Conservation (phyloP, 163 green algal species). For the Botryococcus braunii region DNA sequence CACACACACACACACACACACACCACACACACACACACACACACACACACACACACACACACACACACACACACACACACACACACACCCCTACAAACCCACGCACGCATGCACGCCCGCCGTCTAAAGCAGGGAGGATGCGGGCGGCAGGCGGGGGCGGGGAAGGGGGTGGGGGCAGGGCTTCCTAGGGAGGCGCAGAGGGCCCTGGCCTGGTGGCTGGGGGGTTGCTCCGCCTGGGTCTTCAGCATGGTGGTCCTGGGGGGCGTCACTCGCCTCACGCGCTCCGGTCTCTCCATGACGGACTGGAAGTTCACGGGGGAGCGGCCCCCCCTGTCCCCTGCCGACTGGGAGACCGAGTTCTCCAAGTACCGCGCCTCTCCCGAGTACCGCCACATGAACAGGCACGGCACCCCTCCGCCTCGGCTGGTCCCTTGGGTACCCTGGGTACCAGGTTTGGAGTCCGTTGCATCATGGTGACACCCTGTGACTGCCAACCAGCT, state of each 20-base stretch:
- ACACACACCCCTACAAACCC: no score
- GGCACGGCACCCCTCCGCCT: no score
- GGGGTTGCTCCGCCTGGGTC: slow-evolving; percentile 69
- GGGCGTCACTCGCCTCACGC: slow-evolving; percentile 88
- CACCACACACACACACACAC: no score
- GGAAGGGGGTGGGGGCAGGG: slow-evolving; percentile 15
- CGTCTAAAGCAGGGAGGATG: no score
- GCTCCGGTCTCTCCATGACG: slow-evolving; percentile 96
- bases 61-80: no score
- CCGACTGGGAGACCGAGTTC: slow-evolving; percentile 87
- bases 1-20: no score
- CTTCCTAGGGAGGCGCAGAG: slow-evolving; percentile 16
- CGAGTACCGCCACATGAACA: slow-evolving; percentile 67
- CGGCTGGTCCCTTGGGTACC: no score
- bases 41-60: no score
- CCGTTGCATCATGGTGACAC: no score
- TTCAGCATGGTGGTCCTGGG: slow-evolving; percentile 89
- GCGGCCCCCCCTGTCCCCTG: neutral
- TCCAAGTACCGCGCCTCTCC: slow-evolving; percentile 79
- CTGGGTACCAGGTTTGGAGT: no score
- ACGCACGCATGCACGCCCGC: no score
- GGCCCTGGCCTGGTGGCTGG: slow-evolving; percentile 64
- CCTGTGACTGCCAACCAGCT: neutral
- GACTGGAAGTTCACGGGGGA: slow-evolving; percentile 96
- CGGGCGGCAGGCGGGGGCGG: no score